A percentile compares a stretch with the other conserved stretches of the same genome.
Conservation (phyloP, 805 yeast genomes). For the Myxozyma sirexii region DNA sequence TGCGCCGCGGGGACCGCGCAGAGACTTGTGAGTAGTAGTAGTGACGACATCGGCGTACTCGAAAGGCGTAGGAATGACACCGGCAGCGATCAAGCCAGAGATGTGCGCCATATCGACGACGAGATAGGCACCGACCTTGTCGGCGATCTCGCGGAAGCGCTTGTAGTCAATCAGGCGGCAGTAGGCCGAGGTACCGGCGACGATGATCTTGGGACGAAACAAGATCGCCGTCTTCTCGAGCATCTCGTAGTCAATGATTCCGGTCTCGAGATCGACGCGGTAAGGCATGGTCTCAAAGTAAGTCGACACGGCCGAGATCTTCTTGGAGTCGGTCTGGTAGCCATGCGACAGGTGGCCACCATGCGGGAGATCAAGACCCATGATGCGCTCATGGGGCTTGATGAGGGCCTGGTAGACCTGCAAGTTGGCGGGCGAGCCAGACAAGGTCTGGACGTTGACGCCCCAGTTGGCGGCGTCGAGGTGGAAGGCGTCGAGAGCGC, state of each 20-base stretch:
- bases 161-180: constrained; percentile 95
- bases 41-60: constrained; percentile 97
- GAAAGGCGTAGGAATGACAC: constrained; percentile 94
- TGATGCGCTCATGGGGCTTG: constrained; percentile 93
- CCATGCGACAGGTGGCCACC: constrained; percentile 99
- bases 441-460: constrained; percentile 92
- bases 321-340: constrained; percentile 90
- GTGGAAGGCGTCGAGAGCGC: constrained; percentile 89
- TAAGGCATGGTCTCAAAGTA: constrained; percentile 99
- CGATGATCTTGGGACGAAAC: constrained; percentile 94
- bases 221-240: constrained; percentile 86
- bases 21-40: constrained; percentile 97
- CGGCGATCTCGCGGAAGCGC: constrained; percentile 95
- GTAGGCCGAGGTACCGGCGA: constrained; percentile 98
- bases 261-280: constrained; percentile 89
- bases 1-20: constrained; percentile 99
- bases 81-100: constrained; percentile 93
- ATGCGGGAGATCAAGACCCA: constrained; percentile 98
- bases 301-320: constrained; percentile 93
- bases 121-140: constrained; percentile 94
- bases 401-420: constrained; percentile 94
- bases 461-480: constrained; percentile 89
- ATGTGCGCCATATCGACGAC: constrained; percentile 98
- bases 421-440: constrained; percentile 97
- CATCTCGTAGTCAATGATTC: constrained; percentile 93